These are phyloP conservation scores for Termitomyces sp. DNA, from an alignment of 768 basidiomycete species.

Conservation along the genomic window DNA sequence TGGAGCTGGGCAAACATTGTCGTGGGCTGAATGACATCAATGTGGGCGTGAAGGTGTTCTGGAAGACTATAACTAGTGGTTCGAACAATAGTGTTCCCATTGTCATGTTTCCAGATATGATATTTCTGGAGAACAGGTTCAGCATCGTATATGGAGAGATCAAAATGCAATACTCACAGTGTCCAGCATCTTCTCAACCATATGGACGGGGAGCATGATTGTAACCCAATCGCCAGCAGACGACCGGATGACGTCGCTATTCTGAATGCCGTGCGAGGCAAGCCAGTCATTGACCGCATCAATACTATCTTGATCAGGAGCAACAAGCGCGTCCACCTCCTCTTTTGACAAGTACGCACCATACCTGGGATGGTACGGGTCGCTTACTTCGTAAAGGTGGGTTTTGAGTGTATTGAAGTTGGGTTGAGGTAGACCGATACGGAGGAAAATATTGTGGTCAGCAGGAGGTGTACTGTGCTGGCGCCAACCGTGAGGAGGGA, in stretches of 20 bases:
- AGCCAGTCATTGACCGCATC: conserved; percentile 61
- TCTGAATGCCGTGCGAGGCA: conserved; percentile 46
- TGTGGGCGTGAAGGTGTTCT: conserved; percentile 48
- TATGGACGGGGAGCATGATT: conserved; percentile 49
- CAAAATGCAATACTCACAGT: conserved; percentile 29
- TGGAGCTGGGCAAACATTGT: conserved; percentile 50
- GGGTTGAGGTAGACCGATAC: conserved; percentile 53
- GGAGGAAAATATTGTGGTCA: conserved; percentile 48
- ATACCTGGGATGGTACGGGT: conserved; percentile 49
- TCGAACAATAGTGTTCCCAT: conserved; percentile 54
- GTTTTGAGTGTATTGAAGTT: conserved; percentile 46
- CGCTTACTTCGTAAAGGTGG: conserved; percentile 53
- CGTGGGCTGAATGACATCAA: conserved; percentile 70
- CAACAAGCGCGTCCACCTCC: conserved; percentile 60
- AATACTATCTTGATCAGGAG: conserved; percentile 55
- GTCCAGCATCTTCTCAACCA: conserved; percentile 66
- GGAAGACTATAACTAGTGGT: conserved; percentile 70
- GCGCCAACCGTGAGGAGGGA: conserved; percentile 47
- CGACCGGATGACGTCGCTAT: conserved; percentile 45
- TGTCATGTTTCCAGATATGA: conserved; percentile 53
- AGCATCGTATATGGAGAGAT: neutral
- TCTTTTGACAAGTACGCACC: conserved; percentile 60
- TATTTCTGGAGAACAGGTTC: conserved; percentile 45
- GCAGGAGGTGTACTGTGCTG: conserved; percentile 40
- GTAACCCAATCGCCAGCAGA: conserved; percentile 68